phyloP scores from a whole-genome alignment of 305 asterid species.

The Salvia sclarea region DNA sequence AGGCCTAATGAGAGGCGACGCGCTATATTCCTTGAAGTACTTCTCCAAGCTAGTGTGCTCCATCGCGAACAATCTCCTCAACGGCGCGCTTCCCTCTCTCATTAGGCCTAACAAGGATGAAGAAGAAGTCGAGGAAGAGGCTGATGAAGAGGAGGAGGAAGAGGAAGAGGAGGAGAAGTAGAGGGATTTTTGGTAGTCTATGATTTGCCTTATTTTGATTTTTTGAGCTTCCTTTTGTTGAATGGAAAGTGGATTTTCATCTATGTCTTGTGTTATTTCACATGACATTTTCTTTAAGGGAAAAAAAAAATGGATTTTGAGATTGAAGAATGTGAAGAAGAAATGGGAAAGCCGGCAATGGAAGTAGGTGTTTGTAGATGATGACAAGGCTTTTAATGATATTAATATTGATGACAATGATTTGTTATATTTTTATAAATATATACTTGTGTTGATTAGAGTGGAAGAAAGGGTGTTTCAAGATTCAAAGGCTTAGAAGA shows the following conservation, averaged over 20 bases:
- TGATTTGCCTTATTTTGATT: constrained; percentile 40
- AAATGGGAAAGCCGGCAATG: constrained; percentile 37
- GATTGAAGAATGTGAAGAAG: constrained; percentile 15
- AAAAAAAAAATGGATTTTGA: background rate
- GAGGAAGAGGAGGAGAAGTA: constrained; percentile 31
- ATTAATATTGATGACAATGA: too few species aligned
- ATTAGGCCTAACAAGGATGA: constrained; percentile 55
- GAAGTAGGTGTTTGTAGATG: constrained; percentile 19
- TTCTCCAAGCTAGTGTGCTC: constrained; percentile 68
- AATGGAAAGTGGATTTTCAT: constrained; percentile 26
- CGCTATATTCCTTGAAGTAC: constrained; percentile 62
- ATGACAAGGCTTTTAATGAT: too few species aligned
- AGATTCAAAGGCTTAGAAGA: too few species aligned
- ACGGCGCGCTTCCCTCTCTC: constrained; percentile 70
- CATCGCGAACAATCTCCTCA: constrained; percentile 66
- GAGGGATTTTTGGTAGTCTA: constrained; percentile 50
- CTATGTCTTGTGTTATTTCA: constrained; percentile 47
- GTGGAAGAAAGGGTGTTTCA: too few species aligned
- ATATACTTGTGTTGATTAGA: too few species aligned
- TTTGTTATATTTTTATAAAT: too few species aligned
- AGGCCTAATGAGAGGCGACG: constrained; percentile 61
- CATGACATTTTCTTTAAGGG: constrained; percentile 41
- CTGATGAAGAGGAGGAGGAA: constrained; percentile 15
- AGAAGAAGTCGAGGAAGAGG: constrained; percentile 32
- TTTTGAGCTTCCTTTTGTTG: constrained; percentile 46